Percentiles rank a stretch among this genome's conserved stretches.
These are phyloP conservation scores for Deinandra increscens DNA, from an alignment of 129 eudicot species.

Conservation along the genomic window DNA sequence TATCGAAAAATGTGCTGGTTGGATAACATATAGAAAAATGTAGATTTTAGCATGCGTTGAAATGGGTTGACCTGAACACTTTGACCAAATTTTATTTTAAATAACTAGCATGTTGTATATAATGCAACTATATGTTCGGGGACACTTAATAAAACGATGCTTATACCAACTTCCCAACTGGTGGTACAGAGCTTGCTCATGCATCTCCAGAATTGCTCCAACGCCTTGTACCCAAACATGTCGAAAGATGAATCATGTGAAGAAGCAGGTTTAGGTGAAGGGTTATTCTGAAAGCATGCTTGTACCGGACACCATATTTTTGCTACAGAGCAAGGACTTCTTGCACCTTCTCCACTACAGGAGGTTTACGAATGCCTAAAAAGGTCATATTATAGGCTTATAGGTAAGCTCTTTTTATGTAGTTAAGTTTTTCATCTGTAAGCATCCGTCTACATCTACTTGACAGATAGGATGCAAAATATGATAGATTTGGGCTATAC, in stretches of 20 bases:
- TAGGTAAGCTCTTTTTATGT: conserved; percentile 26
- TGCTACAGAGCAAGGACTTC: conserved; percentile 2
- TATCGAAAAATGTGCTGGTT: not conserved
- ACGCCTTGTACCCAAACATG: conserved; percentile 68
- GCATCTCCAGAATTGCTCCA: conserved; percentile 66
- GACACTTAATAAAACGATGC: not conserved
- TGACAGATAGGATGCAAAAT: conserved; percentile 9
- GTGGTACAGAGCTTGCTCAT: conserved; percentile 64
- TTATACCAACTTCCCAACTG: conserved; percentile 6
- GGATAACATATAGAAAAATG: not conserved
- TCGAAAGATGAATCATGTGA: conserved; percentile 40
- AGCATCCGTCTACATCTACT: conserved; percentile 25
- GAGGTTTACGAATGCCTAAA: conserved; percentile 15
- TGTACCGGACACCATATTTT: not conserved
- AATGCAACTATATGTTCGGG: not conserved
- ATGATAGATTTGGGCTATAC: conserved; percentile 15
- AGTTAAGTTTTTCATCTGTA: conserved; percentile 19
- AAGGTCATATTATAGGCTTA: conserved; percentile 18
- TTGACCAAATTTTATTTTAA: not conserved
- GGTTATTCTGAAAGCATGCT: conserved; percentile 3
- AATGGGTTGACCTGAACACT: not conserved
- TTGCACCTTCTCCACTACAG: conserved; percentile 7
- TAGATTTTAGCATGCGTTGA: not conserved
- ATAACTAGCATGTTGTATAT: not conserved
- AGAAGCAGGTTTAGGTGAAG: not conserved